Conservation (phyloP, 192 early-diverging fungal genomes). For the Entomortierella beljakovae region DNA sequence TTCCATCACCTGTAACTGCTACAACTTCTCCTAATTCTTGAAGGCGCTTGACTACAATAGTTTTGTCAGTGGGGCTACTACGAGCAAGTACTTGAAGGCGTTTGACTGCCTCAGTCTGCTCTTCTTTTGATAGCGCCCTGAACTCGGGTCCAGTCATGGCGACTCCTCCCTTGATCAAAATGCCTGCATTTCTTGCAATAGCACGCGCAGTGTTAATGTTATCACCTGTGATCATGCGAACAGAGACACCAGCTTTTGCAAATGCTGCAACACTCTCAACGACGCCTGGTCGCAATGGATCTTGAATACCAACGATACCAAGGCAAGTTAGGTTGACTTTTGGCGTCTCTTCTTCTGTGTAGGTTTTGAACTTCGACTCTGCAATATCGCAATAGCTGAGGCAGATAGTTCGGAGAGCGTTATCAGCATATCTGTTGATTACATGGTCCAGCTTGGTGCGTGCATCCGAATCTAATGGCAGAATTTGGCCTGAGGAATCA, state of each 20-base stretch:
- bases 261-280: conserved; percentile 80
- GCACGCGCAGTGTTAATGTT: conserved; percentile 88
- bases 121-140: conserved; percentile 69
- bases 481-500: conserved; percentile 58
- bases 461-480: conserved; percentile 54
- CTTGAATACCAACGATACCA: conserved; percentile 87
- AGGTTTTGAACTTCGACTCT: conserved; percentile 52
- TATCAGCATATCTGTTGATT: conserved; percentile 71
- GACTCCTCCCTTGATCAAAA: conserved; percentile 77
- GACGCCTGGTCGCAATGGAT: conserved; percentile 86
- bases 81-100: conserved; percentile 88
- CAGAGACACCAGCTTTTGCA: conserved; percentile 84
- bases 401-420: conserved; percentile 81
- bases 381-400: conserved; percentile 74
- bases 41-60: conserved; percentile 81
- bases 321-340: conserved; percentile 66
- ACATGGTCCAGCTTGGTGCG: conserved; percentile 55
- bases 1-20: conserved; percentile 85
- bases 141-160: conserved; percentile 86
- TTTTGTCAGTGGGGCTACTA: conserved; percentile 89
- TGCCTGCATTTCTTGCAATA: conserved; percentile 89
- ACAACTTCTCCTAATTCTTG: conserved; percentile 76
- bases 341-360: conserved; percentile 66
- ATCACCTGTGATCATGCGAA: conserved; percentile 91
- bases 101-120: conserved; percentile 73